Evolutionary conservation across 1,284 basidiomycete species (phyloP).

Genomic region (Apiotrichum montevideense): DNA sequence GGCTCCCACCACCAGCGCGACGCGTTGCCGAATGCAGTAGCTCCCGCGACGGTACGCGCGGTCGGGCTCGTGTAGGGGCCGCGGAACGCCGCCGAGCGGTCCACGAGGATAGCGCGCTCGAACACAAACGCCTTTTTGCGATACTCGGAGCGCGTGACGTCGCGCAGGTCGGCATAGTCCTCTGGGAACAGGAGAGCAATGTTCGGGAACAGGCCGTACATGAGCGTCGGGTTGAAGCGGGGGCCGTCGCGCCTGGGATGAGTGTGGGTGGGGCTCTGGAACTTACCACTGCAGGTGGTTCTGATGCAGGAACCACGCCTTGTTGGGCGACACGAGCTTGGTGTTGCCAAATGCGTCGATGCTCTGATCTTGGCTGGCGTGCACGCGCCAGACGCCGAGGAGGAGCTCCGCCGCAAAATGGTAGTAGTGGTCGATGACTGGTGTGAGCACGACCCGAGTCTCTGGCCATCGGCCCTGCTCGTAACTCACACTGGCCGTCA

Average conservation of each 20-base stretch:
- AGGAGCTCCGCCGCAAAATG: slow-evolving; percentile 73
- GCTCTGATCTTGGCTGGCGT: slow-evolving; percentile 49
- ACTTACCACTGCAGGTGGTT: slow-evolving; percentile 37
- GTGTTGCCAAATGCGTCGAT: slow-evolving; percentile 37
- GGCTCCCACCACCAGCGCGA: slow-evolving; percentile 64
- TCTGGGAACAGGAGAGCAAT: slow-evolving; percentile 57
- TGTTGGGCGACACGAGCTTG: slow-evolving; percentile 31
- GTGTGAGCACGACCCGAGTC: neutral
- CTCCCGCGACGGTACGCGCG: slow-evolving; percentile 57
- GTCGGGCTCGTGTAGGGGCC: slow-evolving; percentile 59
- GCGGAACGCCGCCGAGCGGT: slow-evolving; percentile 67
- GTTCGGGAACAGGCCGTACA: slow-evolving; percentile 44
- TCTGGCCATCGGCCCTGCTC: neutral
- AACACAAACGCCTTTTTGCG: slow-evolving; percentile 46
- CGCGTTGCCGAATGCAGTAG: slow-evolving; percentile 46
- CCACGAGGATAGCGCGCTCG: slow-evolving; percentile 55
- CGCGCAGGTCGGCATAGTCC: slow-evolving; percentile 59
- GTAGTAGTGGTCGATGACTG: slow-evolving; percentile 70
- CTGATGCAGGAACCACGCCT: slow-evolving; percentile 45
- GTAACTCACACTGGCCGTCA: slow-evolving; percentile 45
- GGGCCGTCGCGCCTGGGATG: slow-evolving; percentile 40
- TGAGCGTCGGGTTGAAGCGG: slow-evolving; percentile 42
- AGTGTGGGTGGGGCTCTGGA: neutral
- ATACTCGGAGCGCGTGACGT: slow-evolving; percentile 38
- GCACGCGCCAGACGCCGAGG: slow-evolving; percentile 65